These are phyloP conservation scores for Fusarium goolgardi DNA, from an alignment of 2,329 filamentous ascomycete species.

Conservation along the genomic window DNA sequence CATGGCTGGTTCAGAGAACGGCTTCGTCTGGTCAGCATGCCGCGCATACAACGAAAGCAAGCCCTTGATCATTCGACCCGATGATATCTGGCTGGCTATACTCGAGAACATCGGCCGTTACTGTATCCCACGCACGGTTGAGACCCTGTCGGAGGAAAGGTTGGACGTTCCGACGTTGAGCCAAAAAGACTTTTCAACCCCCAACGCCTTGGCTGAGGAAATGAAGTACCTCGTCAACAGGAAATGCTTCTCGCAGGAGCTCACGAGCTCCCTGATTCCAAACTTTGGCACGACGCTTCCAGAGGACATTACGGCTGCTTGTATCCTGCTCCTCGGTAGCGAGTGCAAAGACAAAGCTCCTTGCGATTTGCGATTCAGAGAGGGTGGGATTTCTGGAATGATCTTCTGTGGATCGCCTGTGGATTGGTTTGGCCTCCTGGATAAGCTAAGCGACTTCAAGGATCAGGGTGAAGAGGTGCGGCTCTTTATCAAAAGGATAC, in stretches of 20 bases:
- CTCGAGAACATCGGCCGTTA: background rate
- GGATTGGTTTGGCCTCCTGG: background rate
- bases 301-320: background rate
- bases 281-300: background rate
- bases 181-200: background rate
- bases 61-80: background rate
- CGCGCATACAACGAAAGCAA: background rate
- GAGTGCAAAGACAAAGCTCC: background rate
- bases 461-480: background rate
- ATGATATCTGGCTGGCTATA: conserved; percentile 1
- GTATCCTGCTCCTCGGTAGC: background rate
- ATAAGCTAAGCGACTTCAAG: accelerated
- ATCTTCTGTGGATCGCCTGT: accelerated
- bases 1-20: background rate
- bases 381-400: background rate
- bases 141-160: background rate
- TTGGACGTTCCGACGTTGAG: background rate
- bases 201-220: background rate
- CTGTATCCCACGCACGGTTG: background rate
- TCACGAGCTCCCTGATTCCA: background rate
- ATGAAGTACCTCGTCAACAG: background rate
- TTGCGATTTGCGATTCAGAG: background rate
- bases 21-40: background rate
- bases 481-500: background rate
- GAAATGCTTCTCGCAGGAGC: background rate